Evolutionary conservation across 202 grass and related monocot genomes (phyloP).

Genomic region (Carex arenaria): DNA sequence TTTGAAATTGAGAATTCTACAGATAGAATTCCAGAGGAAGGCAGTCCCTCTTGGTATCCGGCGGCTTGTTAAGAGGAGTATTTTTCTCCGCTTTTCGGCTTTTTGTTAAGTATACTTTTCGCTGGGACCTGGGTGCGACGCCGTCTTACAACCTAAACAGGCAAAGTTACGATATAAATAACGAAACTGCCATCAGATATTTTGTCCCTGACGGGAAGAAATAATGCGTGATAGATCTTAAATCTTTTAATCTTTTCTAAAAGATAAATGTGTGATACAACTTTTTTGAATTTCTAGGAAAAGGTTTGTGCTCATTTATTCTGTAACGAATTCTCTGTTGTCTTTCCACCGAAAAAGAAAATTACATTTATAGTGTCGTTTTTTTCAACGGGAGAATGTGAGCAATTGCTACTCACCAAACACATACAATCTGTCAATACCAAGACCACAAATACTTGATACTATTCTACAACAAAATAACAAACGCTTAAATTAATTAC

Average conservation of each 20-base stretch:
- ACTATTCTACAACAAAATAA: neutral
- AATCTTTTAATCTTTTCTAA: neutral
- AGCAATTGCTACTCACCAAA: neutral
- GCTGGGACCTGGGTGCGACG: neutral
- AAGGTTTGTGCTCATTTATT: neutral
- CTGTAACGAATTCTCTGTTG: too few species aligned
- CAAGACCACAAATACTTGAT: neutral
- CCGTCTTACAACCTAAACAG: neutral
- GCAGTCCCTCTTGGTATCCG: neutral
- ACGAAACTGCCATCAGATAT: slow-evolving; percentile 1
- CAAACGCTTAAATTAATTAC: neutral
- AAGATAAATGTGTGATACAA: neutral
- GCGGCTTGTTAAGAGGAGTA: neutral
- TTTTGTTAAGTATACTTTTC: slow-evolving; percentile 18
- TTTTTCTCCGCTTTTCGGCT: slow-evolving; percentile 4
- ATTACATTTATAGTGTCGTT: too few species aligned
- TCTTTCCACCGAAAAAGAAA: too few species aligned
- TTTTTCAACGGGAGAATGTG: neutral
- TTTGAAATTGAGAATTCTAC: neutral
- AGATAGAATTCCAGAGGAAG: neutral
- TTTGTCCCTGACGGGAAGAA: neutral
- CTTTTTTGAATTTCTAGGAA: neutral
- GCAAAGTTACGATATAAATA: neutral
- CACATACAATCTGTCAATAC: neutral
- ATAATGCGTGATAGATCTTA: neutral